phyloP scores from a whole-genome alignment of 768 basidiomycete species.

The Saitozyma sp. region DNA sequence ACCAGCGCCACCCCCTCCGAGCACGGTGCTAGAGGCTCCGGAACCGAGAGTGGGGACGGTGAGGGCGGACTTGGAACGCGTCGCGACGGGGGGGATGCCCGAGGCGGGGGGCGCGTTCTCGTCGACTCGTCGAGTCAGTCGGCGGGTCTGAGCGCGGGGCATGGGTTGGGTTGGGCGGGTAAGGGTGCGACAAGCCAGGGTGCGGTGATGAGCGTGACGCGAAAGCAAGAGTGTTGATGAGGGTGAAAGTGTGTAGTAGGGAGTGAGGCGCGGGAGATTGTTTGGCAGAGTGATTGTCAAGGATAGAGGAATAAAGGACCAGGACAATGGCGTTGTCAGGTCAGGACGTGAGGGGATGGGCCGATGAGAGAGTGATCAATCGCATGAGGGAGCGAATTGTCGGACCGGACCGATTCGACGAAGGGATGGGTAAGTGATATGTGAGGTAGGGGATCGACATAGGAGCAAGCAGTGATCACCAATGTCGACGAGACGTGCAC shows the following conservation, averaged over 20 bases:
- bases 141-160: constrained; percentile 32
- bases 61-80: constrained; percentile 13
- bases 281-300: too few relatives aligned
- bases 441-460: too few relatives aligned
- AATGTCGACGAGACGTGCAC: too few relatives aligned
- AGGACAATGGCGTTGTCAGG: too few relatives aligned
- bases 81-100: background rate
- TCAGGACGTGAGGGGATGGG: too few relatives aligned
- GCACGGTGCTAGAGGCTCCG: background rate
- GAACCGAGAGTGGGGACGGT: constrained; percentile 3
- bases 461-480: too few relatives aligned
- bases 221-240: background rate
- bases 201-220: background rate
- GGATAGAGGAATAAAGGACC: too few relatives aligned
- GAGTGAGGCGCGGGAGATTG: background rate
- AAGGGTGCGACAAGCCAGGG: background rate
- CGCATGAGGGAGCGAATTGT: too few relatives aligned
- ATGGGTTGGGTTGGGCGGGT: background rate
- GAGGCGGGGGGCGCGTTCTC: constrained; percentile 44
- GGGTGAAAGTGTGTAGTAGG: constrained; percentile 1
- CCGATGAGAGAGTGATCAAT: too few relatives aligned
- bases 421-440: too few relatives aligned
- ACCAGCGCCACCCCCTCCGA: constrained; percentile 1
- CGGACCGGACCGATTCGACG: too few relatives aligned
- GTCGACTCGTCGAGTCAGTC: constrained; percentile 31